Percentiles rank a stretch among this genome's conserved stretches.
Conservation (phyloP, 768 basidiomycete genomes). For the Suillus plorans region DNA sequence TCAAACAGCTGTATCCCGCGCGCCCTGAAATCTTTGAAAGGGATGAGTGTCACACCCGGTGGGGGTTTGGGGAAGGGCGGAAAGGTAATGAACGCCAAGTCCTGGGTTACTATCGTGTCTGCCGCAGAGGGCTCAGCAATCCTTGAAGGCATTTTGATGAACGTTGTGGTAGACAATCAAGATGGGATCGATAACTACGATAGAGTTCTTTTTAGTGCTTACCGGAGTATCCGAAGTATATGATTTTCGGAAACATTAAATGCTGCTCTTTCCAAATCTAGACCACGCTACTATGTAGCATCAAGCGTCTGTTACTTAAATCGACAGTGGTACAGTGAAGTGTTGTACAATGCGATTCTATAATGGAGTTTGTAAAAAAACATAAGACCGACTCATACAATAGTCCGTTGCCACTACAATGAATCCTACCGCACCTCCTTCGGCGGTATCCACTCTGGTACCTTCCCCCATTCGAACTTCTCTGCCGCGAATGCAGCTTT, state of each 20-base stretch:
- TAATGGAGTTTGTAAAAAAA: background rate
- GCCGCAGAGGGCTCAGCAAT: constrained; percentile 17
- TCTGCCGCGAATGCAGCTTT: constrained; percentile 52
- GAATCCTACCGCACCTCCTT: constrained; percentile 47
- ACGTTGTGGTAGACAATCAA: constrained; percentile 16
- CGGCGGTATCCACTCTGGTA: constrained; percentile 78
- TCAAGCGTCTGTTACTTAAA: background rate
- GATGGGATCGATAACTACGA: constrained; percentile 7
- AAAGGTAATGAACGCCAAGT: constrained; percentile 32
- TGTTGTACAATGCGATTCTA: background rate
- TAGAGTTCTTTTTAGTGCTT: background rate
- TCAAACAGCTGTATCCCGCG: constrained; percentile 56
- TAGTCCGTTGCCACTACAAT: background rate
- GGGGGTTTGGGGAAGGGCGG: constrained; percentile 51
- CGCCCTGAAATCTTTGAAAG: constrained; percentile 59
- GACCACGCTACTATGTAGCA: background rate
- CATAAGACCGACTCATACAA: constrained; percentile 1
- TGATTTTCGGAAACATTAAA: too few relatives aligned
- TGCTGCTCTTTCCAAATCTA: constrained; percentile 16
- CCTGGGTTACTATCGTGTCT: constrained; percentile 13
- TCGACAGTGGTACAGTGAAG: background rate
- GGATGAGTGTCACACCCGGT: constrained; percentile 45
- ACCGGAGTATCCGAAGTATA: background rate
- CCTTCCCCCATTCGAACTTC: constrained; percentile 66
- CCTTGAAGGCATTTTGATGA: constrained; percentile 19